Base-by-base conservation (phyloP, 495 filamentous ascomycete genomes). In the Xylaria acuta region DNA sequence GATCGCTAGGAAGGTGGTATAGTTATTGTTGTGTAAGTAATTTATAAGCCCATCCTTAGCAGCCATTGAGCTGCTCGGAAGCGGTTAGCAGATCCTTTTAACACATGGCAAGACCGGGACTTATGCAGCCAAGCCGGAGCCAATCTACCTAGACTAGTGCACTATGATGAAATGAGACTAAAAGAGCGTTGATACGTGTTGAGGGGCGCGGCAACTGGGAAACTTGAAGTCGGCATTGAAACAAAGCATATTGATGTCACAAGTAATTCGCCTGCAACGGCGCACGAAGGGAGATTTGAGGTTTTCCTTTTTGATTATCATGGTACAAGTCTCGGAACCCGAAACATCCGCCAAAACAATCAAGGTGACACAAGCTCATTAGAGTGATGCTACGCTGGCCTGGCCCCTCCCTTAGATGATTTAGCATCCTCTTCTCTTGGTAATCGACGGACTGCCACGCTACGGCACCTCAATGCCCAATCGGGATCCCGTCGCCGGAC, bases 31-130 rank as follows among this genome's bases (percentile, higher is more conserved):
- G 3, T 43, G 22, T 41, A 43, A 60, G 32, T 27, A 27, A 64
- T 64, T 64, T 2, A 60, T 60, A 60, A 25, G n/a, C n/a, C n/a
- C n/a, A n/a, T n/a, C n/a, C n/a, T n/a, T n/a, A n/a, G n/a, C n/a
- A n/a, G n/a, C 60, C 22, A 38, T 64, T 43, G n/a, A 25, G 9
- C n/a, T 9, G 9, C 4, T 30, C 38, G 25, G 40, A 49, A 65
- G 9, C 14, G 63, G 38, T 49, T 65, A 65, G 63, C 5, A 30
- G 14, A 34, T 6, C 0, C 41, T 16, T 47, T 64, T 32, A 32
- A 41, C 62, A 64, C 62, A 64, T 64, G 62, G 41, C 41, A 49
- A 22, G 25, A 18, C 38, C 14, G 22, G 60, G 60, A 41, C 38
- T 27, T 27, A 38, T 60, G 58, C 58, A 60, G 58, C 58, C 27